Evolutionary conservation across 805 yeast genomes (phyloP), one percentile per base, ranked within the genome.

Genomic region (Kuraishia piskuri): DNA sequence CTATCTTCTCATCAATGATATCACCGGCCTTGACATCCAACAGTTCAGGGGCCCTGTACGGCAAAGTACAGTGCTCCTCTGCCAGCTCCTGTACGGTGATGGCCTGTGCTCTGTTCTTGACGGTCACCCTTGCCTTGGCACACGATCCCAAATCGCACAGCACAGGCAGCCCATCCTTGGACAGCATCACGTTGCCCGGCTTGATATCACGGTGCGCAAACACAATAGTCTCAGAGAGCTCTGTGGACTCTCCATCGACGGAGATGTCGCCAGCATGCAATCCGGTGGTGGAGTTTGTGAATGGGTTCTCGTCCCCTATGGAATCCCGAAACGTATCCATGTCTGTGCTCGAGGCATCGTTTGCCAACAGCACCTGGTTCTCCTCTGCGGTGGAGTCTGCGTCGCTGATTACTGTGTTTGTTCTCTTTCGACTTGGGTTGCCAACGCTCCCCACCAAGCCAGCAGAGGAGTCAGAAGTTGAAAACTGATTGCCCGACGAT

Each of bases 11-110:
- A 57, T 83, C 82, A 48, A 91, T 74, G 5, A 68, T 68, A n/a
- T 79, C 67, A 46, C 86, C 84, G 1, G 88, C 78, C 48, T 80
- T 80, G 44, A 90, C 86, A 62, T 90, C 92, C 54, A 91, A 69
- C 49, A 92, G 72, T 63, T 91, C 98, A 0, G 98, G 98, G 0
- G 97, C 96, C 46, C 96, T 73, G 66, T 86, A 92, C 1, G 95
- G 90, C 52, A 89, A 68, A 1, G 96, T 86, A 62, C 96, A 88
- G 65, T 88, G 89, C 61, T 87, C 94, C 54, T 83, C 88, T 17
- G 91, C 90, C 57, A 82, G 72, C 59, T 91, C 97, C 57, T 89
- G 92, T 44, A 89, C 68, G 17, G 85, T 78, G 26, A 88, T 70
- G 0, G 96, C 94, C 61, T 84, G 85, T 40, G 82, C 84, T 51